Evolutionary conservation across 257 asterid species (phyloP).

Genomic region (Nicotiana attenuata): DNA sequence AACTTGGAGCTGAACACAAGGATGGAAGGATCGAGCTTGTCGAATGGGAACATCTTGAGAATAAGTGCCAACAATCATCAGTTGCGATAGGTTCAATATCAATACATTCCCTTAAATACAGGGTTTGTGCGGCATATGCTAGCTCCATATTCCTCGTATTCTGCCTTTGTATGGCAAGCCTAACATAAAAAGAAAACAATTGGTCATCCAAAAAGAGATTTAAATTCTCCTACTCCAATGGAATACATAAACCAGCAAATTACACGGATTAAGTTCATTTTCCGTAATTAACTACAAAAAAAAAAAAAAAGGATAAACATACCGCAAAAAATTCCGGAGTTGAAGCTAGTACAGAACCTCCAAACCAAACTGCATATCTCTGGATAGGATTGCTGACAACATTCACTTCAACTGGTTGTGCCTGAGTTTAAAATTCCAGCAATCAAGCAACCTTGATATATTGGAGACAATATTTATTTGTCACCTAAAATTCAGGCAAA

Average conservation of each 20-base stretch:
- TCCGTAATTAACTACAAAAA: constrained; percentile 6
- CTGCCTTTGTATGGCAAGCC: constrained; percentile 99
- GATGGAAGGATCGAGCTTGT: constrained; percentile 3
- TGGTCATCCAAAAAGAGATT: constrained; percentile 1
- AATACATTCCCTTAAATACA: constrained; percentile 95
- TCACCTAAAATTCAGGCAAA: neutral
- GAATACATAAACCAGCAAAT: neutral
- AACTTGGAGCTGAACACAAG: neutral
- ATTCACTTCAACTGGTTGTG: constrained; percentile 88
- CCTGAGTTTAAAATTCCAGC: constrained; percentile 35
- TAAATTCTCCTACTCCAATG: neutral
- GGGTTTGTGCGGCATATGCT: constrained; percentile 97
- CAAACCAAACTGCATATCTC: constrained; percentile 98
- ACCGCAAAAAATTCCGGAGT: constrained; percentile 92
- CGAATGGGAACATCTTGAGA: neutral
- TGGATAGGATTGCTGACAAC: constrained; percentile 92
- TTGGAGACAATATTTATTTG: neutral
- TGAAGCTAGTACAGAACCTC: constrained; percentile 96
- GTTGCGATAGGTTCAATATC: constrained; percentile 21
- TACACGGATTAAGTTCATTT: neutral
- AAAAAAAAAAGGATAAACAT: constrained; percentile 14
- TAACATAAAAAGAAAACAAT: constrained; percentile 11
- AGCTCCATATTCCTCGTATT: constrained; percentile 92
- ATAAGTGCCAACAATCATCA: constrained; percentile 13
- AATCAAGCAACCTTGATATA: constrained; percentile 14